These are phyloP conservation scores for Hypoxylon sp. DNA, from an alignment of 2,329 filamentous ascomycete genomes.

Conservation along the genomic window DNA sequence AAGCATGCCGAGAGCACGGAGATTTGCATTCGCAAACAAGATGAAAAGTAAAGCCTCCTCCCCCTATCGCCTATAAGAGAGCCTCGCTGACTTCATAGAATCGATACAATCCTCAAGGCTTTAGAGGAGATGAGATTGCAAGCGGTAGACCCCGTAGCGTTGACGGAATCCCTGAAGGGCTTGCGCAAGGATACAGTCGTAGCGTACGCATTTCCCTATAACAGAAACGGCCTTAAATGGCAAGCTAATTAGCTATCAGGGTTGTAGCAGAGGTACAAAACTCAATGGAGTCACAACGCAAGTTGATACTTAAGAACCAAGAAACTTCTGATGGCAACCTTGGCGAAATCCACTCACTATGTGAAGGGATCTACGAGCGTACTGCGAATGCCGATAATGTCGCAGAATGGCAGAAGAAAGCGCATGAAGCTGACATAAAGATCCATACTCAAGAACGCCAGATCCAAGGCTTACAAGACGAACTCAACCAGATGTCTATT, in stretches of 20 bases:
- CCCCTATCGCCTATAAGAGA: neutral
- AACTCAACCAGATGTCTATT: constrained; percentile 28
- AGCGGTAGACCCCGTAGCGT: constrained; percentile 13
- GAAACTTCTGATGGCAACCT: constrained; percentile 21
- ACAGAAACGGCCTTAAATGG: neutral
- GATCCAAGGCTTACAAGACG: constrained; percentile 36
- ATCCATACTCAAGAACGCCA: constrained; percentile 19
- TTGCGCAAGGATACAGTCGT: constrained; percentile 33
- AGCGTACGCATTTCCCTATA: constrained; percentile 36
- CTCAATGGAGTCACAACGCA: constrained; percentile 21
- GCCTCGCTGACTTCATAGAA: constrained; percentile 39
- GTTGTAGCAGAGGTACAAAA: constrained; percentile 31
- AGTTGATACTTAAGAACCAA: constrained; percentile 6
- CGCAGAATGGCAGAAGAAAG: constrained; percentile 43
- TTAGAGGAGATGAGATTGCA: constrained; percentile 34
- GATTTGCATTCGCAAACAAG: constrained; percentile 34
- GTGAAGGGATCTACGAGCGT: constrained; percentile 22
- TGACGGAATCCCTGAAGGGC: constrained; percentile 37
- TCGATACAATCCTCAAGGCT: constrained; percentile 36
- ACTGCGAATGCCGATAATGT: constrained; percentile 13
- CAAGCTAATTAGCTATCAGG: constrained; percentile 7
- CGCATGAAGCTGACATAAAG: constrained; percentile 24
- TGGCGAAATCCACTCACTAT: constrained; percentile 27
- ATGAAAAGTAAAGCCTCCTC: constrained; percentile 39
- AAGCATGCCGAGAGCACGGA: constrained; percentile 31